phyloP scores from a whole-genome alignment of 2,329 filamentous ascomycete genomes.

The Clarireedia homoeocarpa region DNA sequence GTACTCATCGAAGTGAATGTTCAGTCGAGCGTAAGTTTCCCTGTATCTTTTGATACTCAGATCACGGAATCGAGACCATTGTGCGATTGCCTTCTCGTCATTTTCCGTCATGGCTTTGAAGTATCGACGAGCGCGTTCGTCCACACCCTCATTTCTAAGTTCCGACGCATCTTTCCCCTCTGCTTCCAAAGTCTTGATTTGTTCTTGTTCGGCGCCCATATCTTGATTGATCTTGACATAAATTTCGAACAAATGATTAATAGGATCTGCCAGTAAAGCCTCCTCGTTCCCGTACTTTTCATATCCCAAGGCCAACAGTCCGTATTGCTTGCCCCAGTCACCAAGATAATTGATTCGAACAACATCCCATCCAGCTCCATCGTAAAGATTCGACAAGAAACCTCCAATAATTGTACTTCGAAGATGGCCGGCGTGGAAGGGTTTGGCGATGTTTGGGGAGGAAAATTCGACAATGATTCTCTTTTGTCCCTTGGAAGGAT shows the following conservation, averaged over 20 bases:
- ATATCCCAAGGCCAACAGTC: conserved; percentile 64
- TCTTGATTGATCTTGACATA: conserved; percentile 68
- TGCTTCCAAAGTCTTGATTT: conserved; percentile 42
- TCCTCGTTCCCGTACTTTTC: conserved; percentile 69
- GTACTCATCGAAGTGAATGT: conserved; percentile 64
- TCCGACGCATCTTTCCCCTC: conserved; percentile 35
- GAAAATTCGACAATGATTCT: conserved; percentile 71
- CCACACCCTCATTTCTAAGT: conserved; percentile 49
- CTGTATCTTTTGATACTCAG: conserved; percentile 60
- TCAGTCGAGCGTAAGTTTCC: conserved; percentile 60
- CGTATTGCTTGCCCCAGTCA: conserved; percentile 71
- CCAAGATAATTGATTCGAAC: conserved; percentile 67
- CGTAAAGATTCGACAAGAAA: conserved; percentile 63
- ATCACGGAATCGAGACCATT: conserved; percentile 60
- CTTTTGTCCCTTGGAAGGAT: conserved; percentile 42
- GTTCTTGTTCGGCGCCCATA: conserved; percentile 56
- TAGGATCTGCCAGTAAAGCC: conserved; percentile 62
- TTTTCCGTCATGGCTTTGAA: conserved; percentile 67
- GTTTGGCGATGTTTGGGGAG: conserved; percentile 80
- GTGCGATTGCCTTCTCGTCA: conserved; percentile 49
- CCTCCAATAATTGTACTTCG: conserved; percentile 71
- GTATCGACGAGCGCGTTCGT: conserved; percentile 67
- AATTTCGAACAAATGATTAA: conserved; percentile 75
- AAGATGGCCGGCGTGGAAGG: conserved; percentile 68
- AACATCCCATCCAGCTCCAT: conserved; percentile 62